Evolutionary conservation across 192 early-diverging fungal genomes (phyloP).

Genomic region (Backusella circina): DNA sequence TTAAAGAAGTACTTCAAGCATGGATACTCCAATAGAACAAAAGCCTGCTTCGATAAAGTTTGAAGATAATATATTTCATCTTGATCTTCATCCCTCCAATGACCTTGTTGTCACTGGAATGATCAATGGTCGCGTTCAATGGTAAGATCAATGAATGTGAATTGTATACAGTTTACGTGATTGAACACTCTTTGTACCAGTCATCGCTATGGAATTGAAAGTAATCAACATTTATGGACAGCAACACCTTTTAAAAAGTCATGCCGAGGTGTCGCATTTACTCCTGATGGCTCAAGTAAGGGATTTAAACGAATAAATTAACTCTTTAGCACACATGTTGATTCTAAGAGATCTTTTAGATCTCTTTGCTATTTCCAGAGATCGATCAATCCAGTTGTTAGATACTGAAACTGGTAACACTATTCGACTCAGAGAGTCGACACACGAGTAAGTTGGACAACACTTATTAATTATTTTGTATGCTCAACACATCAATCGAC

Average conservation of each 20-base stretch:
- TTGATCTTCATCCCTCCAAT: conserved; percentile 68
- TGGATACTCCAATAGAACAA: not conserved
- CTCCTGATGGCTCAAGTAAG: conserved; percentile 65
- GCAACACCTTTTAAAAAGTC: conserved; percentile 77
- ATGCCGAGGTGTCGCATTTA: conserved; percentile 81
- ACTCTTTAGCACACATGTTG: not conserved
- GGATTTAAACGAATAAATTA: not conserved
- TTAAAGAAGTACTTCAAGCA: no score
- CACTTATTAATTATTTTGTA: not conserved
- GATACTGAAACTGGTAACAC: conserved; percentile 74
- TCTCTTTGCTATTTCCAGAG: conserved; percentile 63
- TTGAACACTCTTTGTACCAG: not conserved
- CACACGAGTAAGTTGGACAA: conserved; percentile 71
- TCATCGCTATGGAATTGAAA: conserved; percentile 22
- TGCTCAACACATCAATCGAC: not conserved
- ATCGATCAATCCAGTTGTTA: conserved; percentile 75
- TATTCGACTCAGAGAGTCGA: conserved; percentile 58
- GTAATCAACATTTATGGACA: conserved; percentile 47
- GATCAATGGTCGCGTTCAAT: conserved; percentile 69
- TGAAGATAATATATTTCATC: conserved; percentile 49
- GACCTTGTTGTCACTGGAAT: conserved; percentile 66
- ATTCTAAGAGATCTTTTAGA: conserved; percentile 6
- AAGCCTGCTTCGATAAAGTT: conserved; percentile 42
- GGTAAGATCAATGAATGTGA: conserved; percentile 39
- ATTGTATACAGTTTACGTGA: not conserved